These are phyloP conservation scores for Penicillium argentinense DNA, from an alignment of 495 filamentous ascomycete genomes.

Conservation along the genomic window DNA sequence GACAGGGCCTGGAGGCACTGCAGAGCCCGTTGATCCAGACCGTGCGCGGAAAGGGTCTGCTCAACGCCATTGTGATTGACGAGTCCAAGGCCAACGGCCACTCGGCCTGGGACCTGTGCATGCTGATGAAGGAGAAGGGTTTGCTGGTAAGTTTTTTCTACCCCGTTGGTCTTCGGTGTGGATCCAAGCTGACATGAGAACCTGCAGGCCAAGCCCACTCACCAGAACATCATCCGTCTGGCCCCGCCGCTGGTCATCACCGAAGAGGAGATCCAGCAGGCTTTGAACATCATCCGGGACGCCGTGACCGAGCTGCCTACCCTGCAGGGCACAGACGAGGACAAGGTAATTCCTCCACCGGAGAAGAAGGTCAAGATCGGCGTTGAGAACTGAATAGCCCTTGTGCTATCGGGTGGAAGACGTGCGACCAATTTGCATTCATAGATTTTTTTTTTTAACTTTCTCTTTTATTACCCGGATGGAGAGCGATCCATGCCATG, in stretches of 20 bases:
- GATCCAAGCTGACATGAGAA: not conserved
- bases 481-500: conserved; percentile 11
- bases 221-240: conserved; percentile 85
- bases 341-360: conserved; percentile 44
- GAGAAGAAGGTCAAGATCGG: conserved; percentile 53
- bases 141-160: conserved; percentile 65
- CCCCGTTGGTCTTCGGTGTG: no score
- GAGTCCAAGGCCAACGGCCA: conserved; percentile 81
- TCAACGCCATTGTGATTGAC: conserved; percentile 97
- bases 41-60: conserved; percentile 87
- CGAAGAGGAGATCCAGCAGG: conserved; percentile 50
- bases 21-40: conserved; percentile 76
- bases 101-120: conserved; percentile 95
- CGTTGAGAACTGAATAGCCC: conserved; percentile 52
- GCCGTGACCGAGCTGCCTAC: conserved; percentile 50
- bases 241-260: conserved; percentile 59
- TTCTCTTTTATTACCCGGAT: conserved; percentile 3
- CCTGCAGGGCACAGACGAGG: conserved; percentile 47
- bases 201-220: conserved; percentile 98
- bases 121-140: conserved; percentile 94
- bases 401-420: not conserved
- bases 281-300: conserved; percentile 50
- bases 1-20: conserved; percentile 68
- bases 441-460: not conserved
- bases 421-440: not conserved